A percentile compares a stretch with the other conserved stretches of the same genome.
These are phyloP conservation scores for Protomyces arabidopsidicola DNA, from an alignment of 1,139 yeast species.

Conservation along the genomic window DNA sequence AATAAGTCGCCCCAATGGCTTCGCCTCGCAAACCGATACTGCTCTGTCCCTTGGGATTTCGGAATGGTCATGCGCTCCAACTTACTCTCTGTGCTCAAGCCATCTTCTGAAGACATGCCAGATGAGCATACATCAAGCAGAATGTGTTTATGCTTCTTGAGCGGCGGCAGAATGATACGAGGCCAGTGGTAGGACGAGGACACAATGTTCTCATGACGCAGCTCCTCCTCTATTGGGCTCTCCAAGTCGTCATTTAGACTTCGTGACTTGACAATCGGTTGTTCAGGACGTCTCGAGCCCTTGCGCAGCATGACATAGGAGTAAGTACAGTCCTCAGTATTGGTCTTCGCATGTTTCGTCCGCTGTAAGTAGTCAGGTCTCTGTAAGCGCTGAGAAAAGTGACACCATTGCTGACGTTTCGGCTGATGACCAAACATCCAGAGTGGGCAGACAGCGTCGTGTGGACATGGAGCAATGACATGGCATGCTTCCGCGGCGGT, in stretches of 20 bases:
- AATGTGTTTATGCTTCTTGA: constrained; percentile 79
- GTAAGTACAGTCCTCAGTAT: constrained; percentile 67
- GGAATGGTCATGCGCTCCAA: constrained; percentile 72
- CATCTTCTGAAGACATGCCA: background rate
- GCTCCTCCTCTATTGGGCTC: constrained; percentile 34
- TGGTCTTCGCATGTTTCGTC: constrained; percentile 35
- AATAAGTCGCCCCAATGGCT: constrained; percentile 69
- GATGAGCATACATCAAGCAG: constrained; percentile 67
- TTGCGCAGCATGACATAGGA: constrained; percentile 74
- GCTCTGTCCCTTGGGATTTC: constrained; percentile 60
- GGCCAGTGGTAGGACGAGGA: constrained; percentile 52
- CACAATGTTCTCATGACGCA: constrained; percentile 33
- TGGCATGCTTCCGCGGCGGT: constrained; percentile 30
- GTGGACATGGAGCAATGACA: constrained; percentile 85
- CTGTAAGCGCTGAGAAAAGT: constrained; percentile 64
- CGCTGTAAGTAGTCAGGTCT: constrained; percentile 62
- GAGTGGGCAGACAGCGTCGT: constrained; percentile 80
- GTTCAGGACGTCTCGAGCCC: constrained; percentile 36
- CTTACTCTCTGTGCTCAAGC: background rate
- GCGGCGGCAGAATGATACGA: constrained; percentile 66
- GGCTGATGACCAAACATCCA: constrained; percentile 62
- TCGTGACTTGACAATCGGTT: constrained; percentile 4
- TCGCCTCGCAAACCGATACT: constrained; percentile 87
- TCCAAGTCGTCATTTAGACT: constrained; percentile 29
- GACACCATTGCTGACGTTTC: constrained; percentile 65